Base-by-base conservation (phyloP, 768 basidiomycete species). In the Boletus patriciae region DNA sequence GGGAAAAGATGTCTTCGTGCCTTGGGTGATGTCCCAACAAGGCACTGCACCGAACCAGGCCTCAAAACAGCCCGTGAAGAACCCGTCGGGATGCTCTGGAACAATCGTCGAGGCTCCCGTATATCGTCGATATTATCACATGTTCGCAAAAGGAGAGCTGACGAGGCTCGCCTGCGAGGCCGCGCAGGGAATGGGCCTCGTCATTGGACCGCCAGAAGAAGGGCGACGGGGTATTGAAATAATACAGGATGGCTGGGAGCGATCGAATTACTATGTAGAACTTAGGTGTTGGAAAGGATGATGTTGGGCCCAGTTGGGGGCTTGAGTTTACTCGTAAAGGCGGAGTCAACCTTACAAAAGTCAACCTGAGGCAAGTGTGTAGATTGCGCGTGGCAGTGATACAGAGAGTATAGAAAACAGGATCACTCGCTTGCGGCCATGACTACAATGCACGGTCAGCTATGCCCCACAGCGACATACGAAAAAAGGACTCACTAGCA, bases 121-220 rank as follows among this genome's bases (percentile, higher is more conserved):
- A 4, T 90, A 84, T 74, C 86, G 94, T 67, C 82, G 97, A 53
- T 99, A 97, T 69, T 99, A 99, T 69, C 97, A 99, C 70, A 90
- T 99, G 82, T 99, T 98, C 68, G 80, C 84, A 0, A 76, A 83
- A 42, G 90, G 87, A 19, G 97, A 99, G 72, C 80, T 99, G 46
- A 59, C 67, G 18, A 71, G 70, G 13, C 79, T 97, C 11, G 83
- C 89, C 6, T 52, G 59, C 9, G 77, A 82, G 34, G 94, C 94
- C 1, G 88, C 88, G 4, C 58, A 66, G 29, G 81, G 75, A 23
- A 69, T 92, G 56, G 81, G 76, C 0, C 66, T 94, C 27, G 58
- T 70, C 5, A 74, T 93, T 31, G 83, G 85, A 6, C 54, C 72
- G 4, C 65, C 66, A 47, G 51, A 46, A 48, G 21, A 54, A 55